phyloP scores from a whole-genome alignment of 345 rosid genomes.

The Physaria fendleri region DNA sequence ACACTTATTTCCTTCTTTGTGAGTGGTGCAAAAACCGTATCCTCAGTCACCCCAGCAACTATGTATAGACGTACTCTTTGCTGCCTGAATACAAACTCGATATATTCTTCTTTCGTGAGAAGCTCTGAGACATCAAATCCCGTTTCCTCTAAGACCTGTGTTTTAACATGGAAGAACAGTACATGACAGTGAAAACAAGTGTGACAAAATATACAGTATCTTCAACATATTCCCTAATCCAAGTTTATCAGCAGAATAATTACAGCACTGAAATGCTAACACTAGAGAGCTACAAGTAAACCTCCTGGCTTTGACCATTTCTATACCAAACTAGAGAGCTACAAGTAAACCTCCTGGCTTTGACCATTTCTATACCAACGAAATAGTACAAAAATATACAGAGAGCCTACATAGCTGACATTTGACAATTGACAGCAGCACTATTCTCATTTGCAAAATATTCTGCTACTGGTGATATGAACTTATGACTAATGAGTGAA shows the following conservation, averaged over 20 bases:
- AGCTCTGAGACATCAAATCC: too few relatives aligned
- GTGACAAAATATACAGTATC: not conserved
- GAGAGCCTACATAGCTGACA: not conserved
- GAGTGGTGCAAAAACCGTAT: too few relatives aligned
- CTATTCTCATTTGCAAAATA: not conserved
- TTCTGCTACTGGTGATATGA: not conserved
- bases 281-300: conserved; percentile 4
- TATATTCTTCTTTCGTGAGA: too few relatives aligned
- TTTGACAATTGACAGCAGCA: conserved; percentile 9
- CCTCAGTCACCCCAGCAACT: too few relatives aligned
- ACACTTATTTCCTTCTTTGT: too few relatives aligned
- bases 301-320: conserved; percentile 8
- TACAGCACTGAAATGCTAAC: not conserved
- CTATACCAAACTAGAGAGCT: not conserved
- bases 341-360: conserved; percentile 6
- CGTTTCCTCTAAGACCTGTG: too few relatives aligned
- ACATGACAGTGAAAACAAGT: not conserved
- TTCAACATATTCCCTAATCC: not conserved
- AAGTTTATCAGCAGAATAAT: conserved; percentile 1
- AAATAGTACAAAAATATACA: not conserved
- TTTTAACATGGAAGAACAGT: too few relatives aligned
- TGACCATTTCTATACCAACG: conserved; percentile 1
- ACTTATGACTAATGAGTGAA: too few relatives aligned
- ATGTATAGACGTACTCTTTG: too few relatives aligned
- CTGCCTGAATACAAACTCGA: too few relatives aligned